phyloP scores from a whole-genome alignment of 805 yeast genomes.

The Cyberlindnera lachancei region DNA sequence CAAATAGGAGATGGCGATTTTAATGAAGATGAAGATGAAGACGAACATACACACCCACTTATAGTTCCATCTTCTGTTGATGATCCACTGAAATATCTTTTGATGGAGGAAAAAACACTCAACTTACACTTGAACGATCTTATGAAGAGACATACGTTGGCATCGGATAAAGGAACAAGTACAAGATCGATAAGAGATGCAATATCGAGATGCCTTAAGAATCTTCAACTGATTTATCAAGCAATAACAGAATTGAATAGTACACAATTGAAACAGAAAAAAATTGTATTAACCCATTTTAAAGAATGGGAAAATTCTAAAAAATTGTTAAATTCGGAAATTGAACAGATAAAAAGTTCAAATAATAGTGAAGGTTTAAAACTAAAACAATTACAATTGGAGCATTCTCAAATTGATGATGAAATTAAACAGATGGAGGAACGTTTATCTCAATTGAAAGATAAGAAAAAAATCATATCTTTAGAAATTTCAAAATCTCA shows the following conservation, averaged over 20 bases:
- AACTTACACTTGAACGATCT: conserved; percentile 12
- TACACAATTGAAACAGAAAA: conserved; percentile 25
- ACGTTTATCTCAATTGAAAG: conserved; percentile 25
- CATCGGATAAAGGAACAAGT: conserved; percentile 27
- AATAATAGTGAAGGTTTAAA: conserved; percentile 33
- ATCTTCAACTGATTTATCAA: conserved; percentile 30
- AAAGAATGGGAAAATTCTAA: conserved; percentile 34
- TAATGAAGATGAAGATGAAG: too few species aligned
- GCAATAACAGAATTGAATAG: conserved; percentile 35
- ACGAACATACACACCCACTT: too few species aligned
- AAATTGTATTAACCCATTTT: conserved; percentile 23
- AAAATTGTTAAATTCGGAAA: conserved; percentile 23
- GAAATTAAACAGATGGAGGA: conserved; percentile 32
- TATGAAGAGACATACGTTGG: conserved; percentile 18
- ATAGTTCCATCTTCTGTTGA: too few species aligned
- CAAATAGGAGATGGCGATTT: too few species aligned
- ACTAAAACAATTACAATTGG: conserved; percentile 27
- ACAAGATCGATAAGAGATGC: conserved; percentile 23
- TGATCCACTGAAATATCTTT: conserved; percentile 13
- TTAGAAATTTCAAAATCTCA: conserved; percentile 36
- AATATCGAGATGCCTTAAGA: conserved; percentile 26
- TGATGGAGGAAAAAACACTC: conserved; percentile 15
- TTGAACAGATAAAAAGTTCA: conserved; percentile 32
- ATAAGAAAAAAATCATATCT: conserved; percentile 26
- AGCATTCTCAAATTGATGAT: conserved; percentile 25